phyloP scores from a whole-genome alignment of 768 basidiomycete genomes.

The Daedaleopsis nitida region DNA sequence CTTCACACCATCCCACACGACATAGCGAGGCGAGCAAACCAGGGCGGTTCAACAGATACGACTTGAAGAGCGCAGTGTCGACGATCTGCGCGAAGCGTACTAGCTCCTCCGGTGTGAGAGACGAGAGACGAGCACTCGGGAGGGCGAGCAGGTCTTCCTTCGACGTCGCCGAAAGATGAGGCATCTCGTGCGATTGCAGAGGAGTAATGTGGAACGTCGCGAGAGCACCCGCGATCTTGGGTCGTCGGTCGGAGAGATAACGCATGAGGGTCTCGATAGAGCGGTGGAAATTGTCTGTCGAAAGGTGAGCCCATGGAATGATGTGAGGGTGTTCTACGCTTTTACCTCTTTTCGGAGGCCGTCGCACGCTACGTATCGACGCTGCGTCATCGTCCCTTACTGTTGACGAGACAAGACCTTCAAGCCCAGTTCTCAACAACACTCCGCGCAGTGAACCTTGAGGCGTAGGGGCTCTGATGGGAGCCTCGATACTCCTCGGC shows the following conservation, averaged over 20 bases:
- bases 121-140: constrained; percentile 72
- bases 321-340: neutral
- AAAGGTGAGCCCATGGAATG: neutral
- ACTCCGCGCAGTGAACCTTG: constrained; percentile 44
- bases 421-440: constrained; percentile 57
- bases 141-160: constrained; percentile 75
- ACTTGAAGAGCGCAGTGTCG: constrained; percentile 93
- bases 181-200: constrained; percentile 65
- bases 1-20: constrained; percentile 94
- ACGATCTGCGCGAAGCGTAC: constrained; percentile 91
- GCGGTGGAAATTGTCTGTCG: constrained; percentile 58
- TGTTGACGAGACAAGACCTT: constrained; percentile 45
- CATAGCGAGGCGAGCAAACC: constrained; percentile 84
- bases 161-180: constrained; percentile 71
- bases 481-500: constrained; percentile 21
- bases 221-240: constrained; percentile 80
- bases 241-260: constrained; percentile 88
- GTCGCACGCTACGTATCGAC: constrained; percentile 47
- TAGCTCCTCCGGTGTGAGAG: constrained; percentile 81
- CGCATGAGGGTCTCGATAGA: constrained; percentile 88
- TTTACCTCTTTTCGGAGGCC: constrained; percentile 34
- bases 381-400: constrained; percentile 66
- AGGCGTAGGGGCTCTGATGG: constrained; percentile 22
- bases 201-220: constrained; percentile 68
- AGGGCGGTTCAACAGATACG: constrained; percentile 82